A percentile compares a stretch with the other conserved stretches of the same genome.
phyloP scores from a whole-genome alignment of 441 rosid genomes.

The Manihot esculenta region DNA sequence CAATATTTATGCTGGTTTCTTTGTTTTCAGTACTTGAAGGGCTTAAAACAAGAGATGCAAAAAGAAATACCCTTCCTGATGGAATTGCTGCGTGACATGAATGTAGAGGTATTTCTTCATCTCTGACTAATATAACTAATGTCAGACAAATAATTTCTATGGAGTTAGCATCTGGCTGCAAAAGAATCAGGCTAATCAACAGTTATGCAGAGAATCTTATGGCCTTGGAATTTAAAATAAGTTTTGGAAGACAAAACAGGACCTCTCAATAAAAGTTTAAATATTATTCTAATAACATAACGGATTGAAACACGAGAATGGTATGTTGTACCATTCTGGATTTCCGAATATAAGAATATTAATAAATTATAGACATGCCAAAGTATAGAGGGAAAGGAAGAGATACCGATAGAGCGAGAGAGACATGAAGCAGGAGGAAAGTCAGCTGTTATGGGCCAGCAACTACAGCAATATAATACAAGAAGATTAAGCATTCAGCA shows the following conservation, averaged over 20 bases:
- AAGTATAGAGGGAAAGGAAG: not conserved
- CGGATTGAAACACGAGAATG: not conserved
- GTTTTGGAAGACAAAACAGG: not conserved
- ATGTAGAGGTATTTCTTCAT: slow-evolving; percentile 44
- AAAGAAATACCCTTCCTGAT: slow-evolving; percentile 45
- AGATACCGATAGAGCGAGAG: not conserved
- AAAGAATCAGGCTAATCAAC: no score
- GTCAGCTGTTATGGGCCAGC: not conserved
- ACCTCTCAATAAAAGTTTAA: not conserved
- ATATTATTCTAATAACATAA: not conserved
- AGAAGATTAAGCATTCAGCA: not conserved
- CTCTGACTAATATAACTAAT: slow-evolving; percentile 14
- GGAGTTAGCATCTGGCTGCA: not conserved
- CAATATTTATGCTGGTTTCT: slow-evolving; percentile 13
- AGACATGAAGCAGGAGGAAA: no score
- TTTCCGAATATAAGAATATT: not conserved
- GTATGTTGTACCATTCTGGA: not conserved
- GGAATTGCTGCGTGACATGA: slow-evolving; percentile 41
- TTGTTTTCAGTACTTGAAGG: slow-evolving; percentile 44
- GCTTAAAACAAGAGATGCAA: slow-evolving; percentile 40
- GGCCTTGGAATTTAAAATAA: not conserved
- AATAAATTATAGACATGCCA: not conserved
- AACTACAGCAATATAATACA: not conserved
- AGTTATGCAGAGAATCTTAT: not conserved
- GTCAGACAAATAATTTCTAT: slow-evolving; percentile 2